Percentiles rank a stretch among this genome's conserved stretches.
These are phyloP conservation scores for Lichtheimia corymbifera DNA, from an alignment of 371 early-diverging fungal species.

Conservation along the genomic window DNA sequence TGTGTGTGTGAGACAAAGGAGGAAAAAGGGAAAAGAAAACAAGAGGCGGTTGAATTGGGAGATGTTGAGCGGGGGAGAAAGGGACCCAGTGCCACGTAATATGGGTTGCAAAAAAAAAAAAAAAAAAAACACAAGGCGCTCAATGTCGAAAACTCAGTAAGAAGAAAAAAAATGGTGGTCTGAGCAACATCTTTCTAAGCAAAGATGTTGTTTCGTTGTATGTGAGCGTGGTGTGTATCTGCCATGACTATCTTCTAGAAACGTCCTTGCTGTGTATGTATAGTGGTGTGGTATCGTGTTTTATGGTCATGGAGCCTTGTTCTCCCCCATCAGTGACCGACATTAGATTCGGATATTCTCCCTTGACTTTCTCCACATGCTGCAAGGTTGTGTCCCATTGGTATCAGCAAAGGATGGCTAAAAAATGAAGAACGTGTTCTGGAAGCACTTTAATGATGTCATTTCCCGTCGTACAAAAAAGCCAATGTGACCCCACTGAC, in stretches of 20 bases:
- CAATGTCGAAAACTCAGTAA: not conserved
- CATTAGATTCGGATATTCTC: no score
- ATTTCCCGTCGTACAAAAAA: not conserved
- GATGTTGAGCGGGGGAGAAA: slow-evolving; percentile 1
- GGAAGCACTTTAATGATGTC: slow-evolving; percentile 4
- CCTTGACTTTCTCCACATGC: no score
- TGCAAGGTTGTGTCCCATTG: no score
- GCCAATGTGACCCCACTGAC: slow-evolving; percentile 5
- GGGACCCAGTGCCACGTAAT: slow-evolving; percentile 10
- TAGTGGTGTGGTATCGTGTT: no score
- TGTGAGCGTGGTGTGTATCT: not conserved
- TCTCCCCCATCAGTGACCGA: no score
- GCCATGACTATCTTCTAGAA: not conserved
- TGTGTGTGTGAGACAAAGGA: not conserved
- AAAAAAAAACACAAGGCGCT: slow-evolving; percentile 2
- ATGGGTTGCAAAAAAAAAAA: not conserved
- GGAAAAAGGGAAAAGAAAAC: slow-evolving; percentile 1
- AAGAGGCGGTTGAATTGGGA: not conserved
- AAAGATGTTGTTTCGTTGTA: slow-evolving; percentile 1
- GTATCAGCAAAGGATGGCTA: no score
- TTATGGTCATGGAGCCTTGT: no score
- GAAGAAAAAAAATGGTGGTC: not conserved
- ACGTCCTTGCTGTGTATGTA: not conserved
- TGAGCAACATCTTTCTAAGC: not conserved
- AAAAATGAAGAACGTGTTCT: slow-evolving; percentile 4